Evolutionary conservation across 2,329 filamentous ascomycete genomes (phyloP), one percentile per base, ranked within the genome.

Genomic region (Stenocarpella maydis): DNA sequence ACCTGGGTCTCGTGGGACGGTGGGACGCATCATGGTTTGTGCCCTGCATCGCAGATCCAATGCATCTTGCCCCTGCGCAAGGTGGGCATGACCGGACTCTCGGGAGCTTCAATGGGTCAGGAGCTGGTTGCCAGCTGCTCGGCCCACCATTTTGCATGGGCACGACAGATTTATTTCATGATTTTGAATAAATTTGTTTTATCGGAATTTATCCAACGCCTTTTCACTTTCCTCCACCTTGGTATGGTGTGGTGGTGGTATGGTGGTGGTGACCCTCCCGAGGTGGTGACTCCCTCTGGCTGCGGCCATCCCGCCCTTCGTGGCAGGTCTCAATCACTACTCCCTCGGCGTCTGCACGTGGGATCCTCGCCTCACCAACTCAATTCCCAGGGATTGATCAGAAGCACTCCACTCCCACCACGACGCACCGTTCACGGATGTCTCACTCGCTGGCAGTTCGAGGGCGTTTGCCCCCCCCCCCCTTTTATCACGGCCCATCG

Each of bases 381-480:
- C 50, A 55, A 49, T 52, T 67, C 53, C 28, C 39, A 28, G 41
- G 34, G 21, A 58, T 58, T 41, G 52, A 28, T 37, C 41, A 5
- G 41, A 26, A 4, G 2, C 34, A 8, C 43, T 15, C 52, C 52
- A 67, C 65, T 43, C 21, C 31, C 7, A 6, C 10, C 43, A 28
- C 31, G 10, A 67, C 65, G 39, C 65, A 58, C 41, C 41, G 58
- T 63, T 47, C 65, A 37, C 34, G 34, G 6, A 7, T 67, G 65
- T 67, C 52, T 67, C 52, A 67, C 41, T 58, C 50, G 65, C n/a
- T 67, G 65, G 65, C 65, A 67, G 52, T 67, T 55, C 39, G 65
- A 39, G 52, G 31, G 41, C 41, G 52, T 49, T 58, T 39, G 39
- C 14, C 65, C 14, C 50, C 65, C 41, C 7, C 65, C 31, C 4